Base-by-base conservation (phyloP, 306 rosid genomes). In the Prosopis cineraria region DNA sequence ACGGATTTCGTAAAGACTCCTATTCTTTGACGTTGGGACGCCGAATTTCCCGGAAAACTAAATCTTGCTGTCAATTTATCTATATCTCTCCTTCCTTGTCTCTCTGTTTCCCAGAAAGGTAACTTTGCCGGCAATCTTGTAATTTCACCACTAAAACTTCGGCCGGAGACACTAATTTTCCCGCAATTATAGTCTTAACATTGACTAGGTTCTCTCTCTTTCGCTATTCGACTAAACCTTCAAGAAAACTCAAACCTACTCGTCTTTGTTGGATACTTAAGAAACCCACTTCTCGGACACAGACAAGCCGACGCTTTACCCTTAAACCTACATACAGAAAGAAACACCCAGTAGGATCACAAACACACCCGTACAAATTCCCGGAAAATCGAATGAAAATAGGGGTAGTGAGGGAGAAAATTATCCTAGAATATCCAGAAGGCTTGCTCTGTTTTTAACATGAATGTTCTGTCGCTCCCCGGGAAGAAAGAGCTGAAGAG, bases 241-340 rank as follows among this genome's bases (percentile, higher is more conserved):
- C 39, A 86, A 85, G 90, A 83, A 82, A 89, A 89, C 92, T 90
- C 89, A 78, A 93, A 12, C 39, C 60, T 34, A 53, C 64, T 10
- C 47, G 74, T 43, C 80, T 77, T 87, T 78, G 68, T 64, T 80
- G 81, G 41, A 53, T 62, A 50, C 71, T 68, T 50, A 3, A 86
- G 85, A 64, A 76, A 85, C 78, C 29, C 29, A n/a, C 29, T 20
- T 8, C 59, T 65, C 25, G 6, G 43, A n/a, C 1, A 33, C 2
- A 14, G 17, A 63, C 43, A 62, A 62, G 66, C 67, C 31, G 7
- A 74, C 65, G 78, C 84, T 82, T 72, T 64, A 78, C 77, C 87
- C 81, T 55, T 67, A 84, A 86, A 68, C 34, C 86, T 84, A 87
- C 30, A 68, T 68, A 76, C 8, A 22, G 56, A 85, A 77, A 79